Evolutionary conservation across 768 basidiomycete genomes (phyloP), one percentile per base, ranked within the genome.

Genomic region (Porpolomopsis calyptriformis): DNA sequence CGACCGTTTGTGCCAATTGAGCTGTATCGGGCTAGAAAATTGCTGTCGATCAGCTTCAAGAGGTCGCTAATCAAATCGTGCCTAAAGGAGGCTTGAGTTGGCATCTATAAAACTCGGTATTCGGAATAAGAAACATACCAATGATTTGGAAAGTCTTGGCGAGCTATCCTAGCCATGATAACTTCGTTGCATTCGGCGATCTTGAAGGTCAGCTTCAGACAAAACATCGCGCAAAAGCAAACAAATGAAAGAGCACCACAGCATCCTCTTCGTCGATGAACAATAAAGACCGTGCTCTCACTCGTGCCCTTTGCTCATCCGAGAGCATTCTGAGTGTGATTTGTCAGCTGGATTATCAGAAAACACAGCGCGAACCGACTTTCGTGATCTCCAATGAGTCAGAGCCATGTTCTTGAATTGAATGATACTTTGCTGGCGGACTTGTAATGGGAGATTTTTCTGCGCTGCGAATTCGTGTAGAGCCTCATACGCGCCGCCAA

Each of bases 381-480:
- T 87, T 65, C 80, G 66, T 25, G 80, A 82, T 57, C 75, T 71
- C 91, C 91, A 94, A 55, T 86, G 81, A 40, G 64, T 64, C 3
- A 80, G 60, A 2, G 80, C 81, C 1, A 73, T 71, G 54, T 92
- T 93, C 65, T 93, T 93, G 67, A 92, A 85, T 56, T 90, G 88
- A 46, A 93, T 84, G 51, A 89, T 86, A 20, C 84, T 79, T 59
- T 86, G 85, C 53, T 85, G 76, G 34, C 90, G 78, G 41, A 91
- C 73, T 12, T 66, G 65, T 29, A 83, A 60, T 11, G 85, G 80
- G n/a, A 81, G 60, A 1, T 69, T 61, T 51, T 63, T 66, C 53
- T 78, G 72, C 23, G 77, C 69, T 19, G 85, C 84, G 60, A 90
- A 86, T 52, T 80, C 74, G 53, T 85, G 77, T 40, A 91, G 67